Evolutionary conservation across 495 filamentous ascomycete species (phyloP), one percentile per base, ranked within the genome.

Genomic region (Talaromyces trachyspermus): DNA sequence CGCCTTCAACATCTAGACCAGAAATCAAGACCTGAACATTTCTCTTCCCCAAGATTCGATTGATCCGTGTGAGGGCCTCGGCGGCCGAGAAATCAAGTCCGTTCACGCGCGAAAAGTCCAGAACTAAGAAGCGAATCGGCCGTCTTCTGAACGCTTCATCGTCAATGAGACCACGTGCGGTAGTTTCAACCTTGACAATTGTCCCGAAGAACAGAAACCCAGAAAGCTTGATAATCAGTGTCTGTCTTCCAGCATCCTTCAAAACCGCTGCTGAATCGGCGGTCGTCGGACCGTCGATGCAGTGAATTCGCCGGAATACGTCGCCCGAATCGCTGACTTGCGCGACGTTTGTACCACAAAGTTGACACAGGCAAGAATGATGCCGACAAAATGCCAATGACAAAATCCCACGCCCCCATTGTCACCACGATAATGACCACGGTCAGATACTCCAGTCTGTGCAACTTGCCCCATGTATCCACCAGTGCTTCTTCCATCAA

Each of bases 191-290:
- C 25, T 84, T 84, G 23, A 95, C 89, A 44, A 98, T 96, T 0
- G 90, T 95, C 5, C 92, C 92, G 54, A 98, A 98, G 69, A 97
- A 98, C 6, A 97, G 76, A 52, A 88, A 95, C 1, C 92, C 90
- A 10, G 84, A 81, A 20, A 97, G 76, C 63, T 96, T 97, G 50
- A 89, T 85, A 45, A 97, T 79, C 30, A 86, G 79, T 29, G 89
- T 90, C 58, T 98, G 92, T 26, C 76, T 73, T 1, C 94, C 91
- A 35, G 88, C 91, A 52, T 91, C 74, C 41, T 81, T 81, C 17
- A 98, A 56, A 87, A 98, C 20, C 85, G 78, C 46, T 91, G 85
- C 54, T 98, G 94, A 6, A 86, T 83, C 0, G 88, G 86, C 53
- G 95, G 92, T 25, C 92, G 77, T 23, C 92, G 78, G 10, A 98